A percentile compares a stretch with the other conserved stretches of the same genome.
Evolutionary conservation across 345 rosid species (phyloP).

Genomic region (Salix koriyanagi): DNA sequence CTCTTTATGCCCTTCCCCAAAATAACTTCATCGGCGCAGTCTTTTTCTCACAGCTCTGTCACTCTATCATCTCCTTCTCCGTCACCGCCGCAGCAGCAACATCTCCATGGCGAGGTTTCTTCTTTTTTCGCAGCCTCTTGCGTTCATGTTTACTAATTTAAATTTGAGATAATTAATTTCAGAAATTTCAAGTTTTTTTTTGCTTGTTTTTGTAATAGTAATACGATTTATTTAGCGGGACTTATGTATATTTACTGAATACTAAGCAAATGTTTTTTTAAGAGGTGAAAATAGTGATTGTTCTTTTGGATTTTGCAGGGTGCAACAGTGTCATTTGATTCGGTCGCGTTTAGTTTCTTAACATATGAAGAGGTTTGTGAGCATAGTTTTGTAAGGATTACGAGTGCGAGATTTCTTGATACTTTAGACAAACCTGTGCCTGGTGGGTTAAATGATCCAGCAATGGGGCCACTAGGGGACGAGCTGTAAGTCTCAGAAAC

Average conservation of each 20-base stretch:
- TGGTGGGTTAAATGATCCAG: conserved; percentile 60
- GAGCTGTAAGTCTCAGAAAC: neutral
- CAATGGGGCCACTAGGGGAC: conserved; percentile 44
- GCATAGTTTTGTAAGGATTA: conserved; percentile 46
- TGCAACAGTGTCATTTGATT: conserved; percentile 42
- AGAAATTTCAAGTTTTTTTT: neutral
- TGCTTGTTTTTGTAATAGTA: neutral
- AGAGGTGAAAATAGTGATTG: neutral
- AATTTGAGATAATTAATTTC: neutral
- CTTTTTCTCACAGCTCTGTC: neutral
- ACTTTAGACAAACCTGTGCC: conserved; percentile 37
- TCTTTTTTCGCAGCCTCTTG: neutral
- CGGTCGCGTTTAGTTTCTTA: conserved; percentile 49
- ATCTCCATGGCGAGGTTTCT: neutral
- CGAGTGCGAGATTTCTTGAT: conserved; percentile 39
- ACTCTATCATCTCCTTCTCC: neutral
- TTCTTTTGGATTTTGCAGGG: conserved; percentile 28
- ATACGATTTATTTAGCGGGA: neutral
- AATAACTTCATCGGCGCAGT: neutral
- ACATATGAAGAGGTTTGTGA: conserved; percentile 48
- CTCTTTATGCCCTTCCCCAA: neutral
- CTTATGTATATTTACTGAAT: neutral
- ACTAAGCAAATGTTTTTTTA: neutral
- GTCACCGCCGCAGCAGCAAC: neutral
- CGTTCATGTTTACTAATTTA: neutral